Conservation (phyloP, 2,329 filamentous ascomycete species). For the Samsoniella hepiali region DNA sequence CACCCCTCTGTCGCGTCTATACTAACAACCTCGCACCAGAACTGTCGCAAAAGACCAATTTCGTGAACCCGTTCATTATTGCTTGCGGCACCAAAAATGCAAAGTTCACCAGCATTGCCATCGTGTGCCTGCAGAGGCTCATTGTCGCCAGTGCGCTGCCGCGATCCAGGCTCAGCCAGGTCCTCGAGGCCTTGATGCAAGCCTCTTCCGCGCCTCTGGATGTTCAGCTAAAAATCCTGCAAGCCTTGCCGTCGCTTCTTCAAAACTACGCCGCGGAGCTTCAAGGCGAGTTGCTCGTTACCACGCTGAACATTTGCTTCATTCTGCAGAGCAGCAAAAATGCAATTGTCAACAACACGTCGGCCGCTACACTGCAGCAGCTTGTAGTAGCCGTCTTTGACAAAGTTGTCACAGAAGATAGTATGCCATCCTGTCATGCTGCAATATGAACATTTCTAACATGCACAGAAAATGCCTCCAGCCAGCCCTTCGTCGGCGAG, state of each 20-base stretch:
- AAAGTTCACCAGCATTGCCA: constrained; percentile 83
- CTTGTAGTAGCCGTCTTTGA: constrained; percentile 91
- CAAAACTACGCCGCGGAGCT: constrained; percentile 87
- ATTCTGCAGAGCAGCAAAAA: constrained; percentile 89
- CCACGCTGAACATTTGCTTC: constrained; percentile 84
- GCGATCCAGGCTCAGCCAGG: constrained; percentile 74
- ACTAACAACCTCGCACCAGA: constrained; percentile 50
- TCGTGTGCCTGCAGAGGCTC: constrained; percentile 84
- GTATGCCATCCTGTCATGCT: constrained; percentile 42
- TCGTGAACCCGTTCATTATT: constrained; percentile 90
- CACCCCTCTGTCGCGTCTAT: constrained; percentile 20
- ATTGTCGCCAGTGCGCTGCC: constrained; percentile 80
- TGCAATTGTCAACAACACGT: constrained; percentile 90
- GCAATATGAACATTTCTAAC: constrained; percentile 20
- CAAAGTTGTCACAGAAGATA: constrained; percentile 80
- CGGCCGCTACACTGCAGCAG: constrained; percentile 93
- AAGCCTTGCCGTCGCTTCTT: constrained; percentile 82
- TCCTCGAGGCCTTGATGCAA: constrained; percentile 83
- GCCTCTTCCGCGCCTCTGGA: constrained; percentile 78
- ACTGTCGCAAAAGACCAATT: constrained; percentile 74
- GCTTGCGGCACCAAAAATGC: constrained; percentile 87
- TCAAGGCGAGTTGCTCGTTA: constrained; percentile 75
- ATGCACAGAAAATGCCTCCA: constrained; percentile 40
- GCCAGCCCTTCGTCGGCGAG: constrained; percentile 60
- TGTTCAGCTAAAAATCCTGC: constrained; percentile 92